Evolutionary conservation across 257 asterid genomes (phyloP).

Genomic region (Ehretia macrophylla): DNA sequence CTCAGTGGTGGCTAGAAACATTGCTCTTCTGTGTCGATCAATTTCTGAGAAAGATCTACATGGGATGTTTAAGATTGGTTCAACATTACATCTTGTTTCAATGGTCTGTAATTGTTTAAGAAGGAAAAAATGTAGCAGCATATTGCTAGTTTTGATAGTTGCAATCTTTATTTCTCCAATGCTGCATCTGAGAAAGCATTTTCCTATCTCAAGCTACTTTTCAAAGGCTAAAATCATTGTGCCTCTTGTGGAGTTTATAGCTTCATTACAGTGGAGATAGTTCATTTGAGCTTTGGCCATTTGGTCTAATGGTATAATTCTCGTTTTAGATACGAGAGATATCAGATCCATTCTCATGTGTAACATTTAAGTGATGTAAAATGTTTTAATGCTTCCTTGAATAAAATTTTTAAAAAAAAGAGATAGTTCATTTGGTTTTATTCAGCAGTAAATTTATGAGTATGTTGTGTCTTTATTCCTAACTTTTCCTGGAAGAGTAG

Average conservation of each 20-base stretch:
- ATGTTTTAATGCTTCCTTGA: too few species aligned
- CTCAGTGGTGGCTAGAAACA: background rate
- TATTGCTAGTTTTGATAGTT: background rate
- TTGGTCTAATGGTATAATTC: too few species aligned
- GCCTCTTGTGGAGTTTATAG: background rate
- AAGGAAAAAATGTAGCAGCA: background rate
- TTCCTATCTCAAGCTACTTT: background rate
- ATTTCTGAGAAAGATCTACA: background rate
- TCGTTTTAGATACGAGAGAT: too few species aligned
- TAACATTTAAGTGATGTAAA: too few species aligned
- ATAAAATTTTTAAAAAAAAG: too few species aligned
- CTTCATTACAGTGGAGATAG: background rate
- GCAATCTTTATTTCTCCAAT: background rate
- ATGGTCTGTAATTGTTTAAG: background rate
- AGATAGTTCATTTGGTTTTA: too few species aligned
- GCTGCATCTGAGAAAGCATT: background rate
- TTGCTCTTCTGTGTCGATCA: background rate
- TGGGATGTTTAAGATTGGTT: conserved; percentile 1
- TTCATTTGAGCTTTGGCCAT: too few species aligned
- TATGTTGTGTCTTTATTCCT: background rate
- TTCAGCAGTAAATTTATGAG: too few species aligned
- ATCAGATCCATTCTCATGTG: too few species aligned
- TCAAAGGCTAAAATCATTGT: background rate
- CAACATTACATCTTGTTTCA: background rate
- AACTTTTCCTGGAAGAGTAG: background rate